Conservation (phyloP, 176 grass and related monocot species). For the Avena eriantha region DNA sequence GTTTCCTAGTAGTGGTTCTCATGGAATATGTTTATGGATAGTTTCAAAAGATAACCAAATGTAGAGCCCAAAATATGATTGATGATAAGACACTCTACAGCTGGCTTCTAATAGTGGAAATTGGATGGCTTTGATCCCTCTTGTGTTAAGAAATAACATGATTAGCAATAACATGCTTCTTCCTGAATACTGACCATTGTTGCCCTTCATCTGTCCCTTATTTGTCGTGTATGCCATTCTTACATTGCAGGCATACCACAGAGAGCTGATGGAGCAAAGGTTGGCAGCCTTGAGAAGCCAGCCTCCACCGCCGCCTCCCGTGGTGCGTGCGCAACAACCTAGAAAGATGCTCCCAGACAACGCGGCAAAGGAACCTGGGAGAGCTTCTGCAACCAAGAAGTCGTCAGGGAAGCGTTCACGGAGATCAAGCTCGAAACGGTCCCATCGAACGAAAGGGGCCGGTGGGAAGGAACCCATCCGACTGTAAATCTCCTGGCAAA, state of each 20-base stretch:
- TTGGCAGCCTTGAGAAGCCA: slow-evolving; percentile 48
- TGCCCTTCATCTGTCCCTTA: neutral
- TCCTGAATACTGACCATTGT: neutral
- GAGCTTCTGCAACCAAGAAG: slow-evolving; percentile 54
- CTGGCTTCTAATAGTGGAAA: neutral
- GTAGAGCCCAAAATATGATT: neutral
- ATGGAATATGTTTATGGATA: neutral
- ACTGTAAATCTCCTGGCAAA: slow-evolving; percentile 50
- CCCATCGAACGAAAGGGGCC: slow-evolving; percentile 48
- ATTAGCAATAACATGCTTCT: neutral
- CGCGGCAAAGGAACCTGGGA: slow-evolving; percentile 34
- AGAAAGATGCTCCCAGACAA: slow-evolving; percentile 54
- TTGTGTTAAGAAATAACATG: slow-evolving; percentile 11
- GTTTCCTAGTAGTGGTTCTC: too few species aligned
- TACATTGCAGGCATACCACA: slow-evolving; percentile 81
- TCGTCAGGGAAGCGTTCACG: slow-evolving; percentile 53
- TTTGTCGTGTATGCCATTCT: neutral
- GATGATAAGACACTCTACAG: neutral
- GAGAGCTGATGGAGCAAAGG: slow-evolving; percentile 79
- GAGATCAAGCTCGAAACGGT: slow-evolving; percentile 66
- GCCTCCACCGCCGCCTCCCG: slow-evolving; percentile 48
- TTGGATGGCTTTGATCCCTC: neutral
- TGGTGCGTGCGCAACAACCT: slow-evolving; percentile 20
- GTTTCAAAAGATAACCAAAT: too few species aligned
- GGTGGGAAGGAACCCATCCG: slow-evolving; percentile 49